Evolutionary conservation across 768 basidiomycete species (phyloP), one percentile per base, ranked within the genome.

Genomic region (Auricularia sp.): DNA sequence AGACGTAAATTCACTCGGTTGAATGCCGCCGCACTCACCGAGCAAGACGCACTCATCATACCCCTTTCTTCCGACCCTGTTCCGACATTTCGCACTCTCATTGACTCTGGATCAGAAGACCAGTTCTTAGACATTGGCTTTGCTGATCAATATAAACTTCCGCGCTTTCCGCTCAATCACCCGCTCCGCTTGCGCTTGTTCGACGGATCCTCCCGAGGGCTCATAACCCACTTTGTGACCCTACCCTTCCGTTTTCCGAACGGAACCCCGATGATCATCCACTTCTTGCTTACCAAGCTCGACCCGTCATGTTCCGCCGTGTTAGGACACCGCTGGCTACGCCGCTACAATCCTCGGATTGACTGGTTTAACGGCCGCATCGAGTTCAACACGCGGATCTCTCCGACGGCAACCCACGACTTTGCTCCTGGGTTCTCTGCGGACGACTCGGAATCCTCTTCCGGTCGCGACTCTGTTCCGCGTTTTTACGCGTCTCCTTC

Each of bases 341-440:
- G 43, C 63, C 62, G 51, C 64, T 68, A 65, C 67, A 70, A 70
- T 68, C 68, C 53, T 58, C 67, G 64, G 66, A 70, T 70, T 70
- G 69, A 70, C 63, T 70, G 66, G 68, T 62, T 39, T 66, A 65
- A 62, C 54, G 21, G 18, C 21, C 53, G 43, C 62, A 43, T 43
- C 7, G 43, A 62, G 33, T 47, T 43, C 34, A n/a, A 34, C 14
- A 60, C 63, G 8, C 33, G 62, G 18, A 16, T 36, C 16, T 7
- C 64, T 21, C 23, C 18, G 12, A n/a, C 53, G 53, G 53, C 14
- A 43, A 14, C 62, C 60, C 61, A 33, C 42, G 39, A 61, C 59
- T 33, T 43, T 53, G 36, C 56, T 47, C 42, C 12, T 54, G 36
- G 51, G 53, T 56, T 56, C 53, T 21, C 7, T 29, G 12, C 53